Evolutionary conservation across 2,329 filamentous ascomycete genomes (phyloP).

Genomic region (Macrophomina pseudophaseolina): DNA sequence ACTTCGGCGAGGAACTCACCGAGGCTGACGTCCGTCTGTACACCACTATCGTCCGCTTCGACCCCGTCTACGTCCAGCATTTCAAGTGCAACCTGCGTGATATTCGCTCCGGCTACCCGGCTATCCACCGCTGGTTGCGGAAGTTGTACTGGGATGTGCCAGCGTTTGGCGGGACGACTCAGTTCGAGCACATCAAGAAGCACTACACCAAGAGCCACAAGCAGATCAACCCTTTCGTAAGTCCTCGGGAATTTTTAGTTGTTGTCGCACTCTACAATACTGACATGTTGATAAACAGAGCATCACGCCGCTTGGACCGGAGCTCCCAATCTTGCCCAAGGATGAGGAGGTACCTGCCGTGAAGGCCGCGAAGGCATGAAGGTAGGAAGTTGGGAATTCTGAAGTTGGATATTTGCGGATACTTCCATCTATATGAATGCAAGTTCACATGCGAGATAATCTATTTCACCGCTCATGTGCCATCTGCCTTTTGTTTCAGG

Average conservation of each 20-base stretch:
- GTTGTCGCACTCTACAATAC: neutral
- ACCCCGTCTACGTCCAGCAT: slow-evolving; percentile 60
- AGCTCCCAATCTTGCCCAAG: slow-evolving; percentile 78
- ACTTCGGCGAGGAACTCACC: slow-evolving; percentile 61
- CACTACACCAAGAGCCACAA: slow-evolving; percentile 70
- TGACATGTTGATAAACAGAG: slow-evolving; percentile 35
- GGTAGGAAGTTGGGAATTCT: too few relatives aligned
- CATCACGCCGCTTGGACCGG: slow-evolving; percentile 84
- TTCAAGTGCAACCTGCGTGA: slow-evolving; percentile 84
- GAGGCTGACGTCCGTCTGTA: slow-evolving; percentile 59
- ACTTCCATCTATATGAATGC: too few relatives aligned
- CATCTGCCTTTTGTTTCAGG: too few relatives aligned
- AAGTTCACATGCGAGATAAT: too few relatives aligned
- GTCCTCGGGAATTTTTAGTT: neutral
- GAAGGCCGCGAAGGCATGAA: slow-evolving; percentile 29
- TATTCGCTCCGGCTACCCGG: slow-evolving; percentile 82
- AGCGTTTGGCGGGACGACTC: slow-evolving; percentile 80
- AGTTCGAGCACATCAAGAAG: slow-evolving; percentile 95
- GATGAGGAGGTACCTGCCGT: slow-evolving; percentile 77
- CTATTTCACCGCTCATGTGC: too few relatives aligned
- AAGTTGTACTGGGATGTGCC: slow-evolving; percentile 81
- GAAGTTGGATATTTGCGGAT: too few relatives aligned
- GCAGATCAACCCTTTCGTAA: slow-evolving; percentile 64
- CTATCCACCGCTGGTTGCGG: slow-evolving; percentile 79
- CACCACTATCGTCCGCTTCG: slow-evolving; percentile 67